Conservation (phyloP, 768 basidiomycete species). For the Nidularia pulvinata region DNA sequence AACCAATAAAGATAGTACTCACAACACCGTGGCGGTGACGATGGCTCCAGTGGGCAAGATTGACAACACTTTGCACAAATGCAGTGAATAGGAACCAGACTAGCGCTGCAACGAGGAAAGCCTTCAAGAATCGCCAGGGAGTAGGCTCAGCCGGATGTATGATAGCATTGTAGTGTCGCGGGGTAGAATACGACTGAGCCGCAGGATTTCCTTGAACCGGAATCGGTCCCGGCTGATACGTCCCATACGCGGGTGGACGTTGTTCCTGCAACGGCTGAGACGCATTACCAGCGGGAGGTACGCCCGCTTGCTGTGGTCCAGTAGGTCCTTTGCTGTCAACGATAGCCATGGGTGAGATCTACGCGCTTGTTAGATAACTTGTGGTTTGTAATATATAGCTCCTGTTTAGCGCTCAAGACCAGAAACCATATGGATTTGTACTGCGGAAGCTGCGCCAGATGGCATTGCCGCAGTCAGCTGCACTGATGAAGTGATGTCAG, state of each 20-base stretch:
- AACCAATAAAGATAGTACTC: background rate
- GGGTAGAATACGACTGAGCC: background rate
- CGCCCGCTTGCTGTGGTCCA: no score
- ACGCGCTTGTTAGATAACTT: no score
- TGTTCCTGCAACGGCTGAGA: no score
- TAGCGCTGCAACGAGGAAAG: constrained; percentile 1
- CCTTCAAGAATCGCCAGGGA: background rate
- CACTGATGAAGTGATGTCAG: no score
- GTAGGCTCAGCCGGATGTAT: background rate
- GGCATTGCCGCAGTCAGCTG: no score
- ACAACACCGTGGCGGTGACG: background rate
- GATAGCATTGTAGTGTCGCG: constrained; percentile 1
- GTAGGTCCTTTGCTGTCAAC: no score
- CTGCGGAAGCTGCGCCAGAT: no score
- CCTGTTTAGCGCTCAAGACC: no score
- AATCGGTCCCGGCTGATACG: background rate
- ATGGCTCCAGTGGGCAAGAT: constrained; percentile 1
- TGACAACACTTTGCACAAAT: constrained; percentile 1
- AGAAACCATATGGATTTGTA: no score
- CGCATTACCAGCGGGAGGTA: background rate
- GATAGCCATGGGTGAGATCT: no score
- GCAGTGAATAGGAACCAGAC: background rate
- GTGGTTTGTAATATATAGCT: no score
- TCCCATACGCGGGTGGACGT: background rate
- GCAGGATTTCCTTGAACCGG: background rate